Conservation (phyloP, 768 basidiomycete species). For the Pleurotus cornucopiae region DNA sequence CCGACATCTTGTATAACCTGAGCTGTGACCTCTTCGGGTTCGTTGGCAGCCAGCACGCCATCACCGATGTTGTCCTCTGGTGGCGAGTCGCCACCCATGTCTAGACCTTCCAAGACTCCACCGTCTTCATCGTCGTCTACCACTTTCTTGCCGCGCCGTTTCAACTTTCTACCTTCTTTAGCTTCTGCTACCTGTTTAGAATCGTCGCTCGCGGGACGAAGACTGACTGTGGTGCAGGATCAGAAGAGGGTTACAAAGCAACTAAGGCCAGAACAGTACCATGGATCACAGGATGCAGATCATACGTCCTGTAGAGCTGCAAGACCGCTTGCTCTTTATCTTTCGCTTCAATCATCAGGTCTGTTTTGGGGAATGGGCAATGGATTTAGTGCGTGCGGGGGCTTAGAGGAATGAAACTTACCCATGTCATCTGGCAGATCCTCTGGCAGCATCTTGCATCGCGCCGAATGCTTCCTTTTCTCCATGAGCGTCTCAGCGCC, state of each 20-base stretch:
- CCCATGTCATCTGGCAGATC: conserved; percentile 69
- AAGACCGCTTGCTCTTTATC: conserved; percentile 94
- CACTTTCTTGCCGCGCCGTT: neutral
- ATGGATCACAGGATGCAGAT: conserved; percentile 58
- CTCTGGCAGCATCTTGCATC: conserved; percentile 64
- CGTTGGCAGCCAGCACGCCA: neutral
- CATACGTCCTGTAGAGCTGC: conserved; percentile 77
- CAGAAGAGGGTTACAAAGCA: neutral
- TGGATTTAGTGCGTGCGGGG: conserved; percentile 8
- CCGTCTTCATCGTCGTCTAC: neutral
- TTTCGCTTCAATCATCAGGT: conserved; percentile 93
- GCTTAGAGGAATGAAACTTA: conserved; percentile 20
- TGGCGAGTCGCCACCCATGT: neutral
- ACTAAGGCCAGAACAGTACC: conserved; percentile 26
- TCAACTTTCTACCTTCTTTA: neutral
- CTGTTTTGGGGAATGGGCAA: conserved; percentile 26
- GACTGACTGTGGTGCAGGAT: neutral
- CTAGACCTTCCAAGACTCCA: neutral
- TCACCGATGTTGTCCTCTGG: neutral
- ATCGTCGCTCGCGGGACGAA: conserved; percentile 7
- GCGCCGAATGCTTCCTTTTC: conserved; percentile 79
- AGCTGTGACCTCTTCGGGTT: neutral
- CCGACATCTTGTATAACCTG: neutral
- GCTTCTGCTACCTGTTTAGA: conserved; percentile 3
- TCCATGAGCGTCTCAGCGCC: conserved; percentile 85